Conservation (phyloP, 176 grass and related monocot species). For the Cenchrus purpureus region DNA sequence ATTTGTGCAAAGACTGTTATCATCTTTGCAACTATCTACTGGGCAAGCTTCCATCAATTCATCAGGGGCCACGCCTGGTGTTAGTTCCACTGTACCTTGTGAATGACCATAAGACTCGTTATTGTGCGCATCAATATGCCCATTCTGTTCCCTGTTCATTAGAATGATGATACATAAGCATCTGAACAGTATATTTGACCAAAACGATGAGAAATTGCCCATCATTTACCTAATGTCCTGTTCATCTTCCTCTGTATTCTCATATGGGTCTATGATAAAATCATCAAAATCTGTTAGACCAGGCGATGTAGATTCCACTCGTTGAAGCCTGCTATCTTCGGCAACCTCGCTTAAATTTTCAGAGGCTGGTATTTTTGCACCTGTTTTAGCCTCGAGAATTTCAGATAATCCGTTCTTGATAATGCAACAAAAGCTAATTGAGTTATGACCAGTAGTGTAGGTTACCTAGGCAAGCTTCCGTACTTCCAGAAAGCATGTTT, state of each 20-base stretch:
- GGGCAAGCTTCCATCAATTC: slow-evolving; percentile 36
- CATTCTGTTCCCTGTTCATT: slow-evolving; percentile 41
- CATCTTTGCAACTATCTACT: slow-evolving; percentile 28
- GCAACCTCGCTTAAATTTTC: slow-evolving; percentile 41
- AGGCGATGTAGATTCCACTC: slow-evolving; percentile 48
- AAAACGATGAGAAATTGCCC: slow-evolving; percentile 22
- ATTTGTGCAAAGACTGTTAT: slow-evolving; percentile 37
- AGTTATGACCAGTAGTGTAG: slow-evolving; percentile 12
- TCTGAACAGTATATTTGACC: slow-evolving; percentile 21
- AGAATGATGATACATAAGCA: slow-evolving; percentile 33
- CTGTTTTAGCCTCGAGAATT: slow-evolving; percentile 50
- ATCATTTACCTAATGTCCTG: slow-evolving; percentile 58
- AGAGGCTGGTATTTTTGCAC: slow-evolving; percentile 46
- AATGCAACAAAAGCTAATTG: slow-evolving; percentile 15
- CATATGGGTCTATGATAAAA: slow-evolving; percentile 82
- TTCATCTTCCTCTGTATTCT: slow-evolving; percentile 56
- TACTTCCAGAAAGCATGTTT: slow-evolving; percentile 35
- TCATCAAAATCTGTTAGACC: slow-evolving; percentile 55
- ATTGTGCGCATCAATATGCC: slow-evolving; percentile 36
- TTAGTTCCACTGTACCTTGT: slow-evolving; percentile 35
- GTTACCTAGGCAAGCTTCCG: slow-evolving; percentile 54
- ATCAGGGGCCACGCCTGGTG: slow-evolving; percentile 25
- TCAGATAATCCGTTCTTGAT: slow-evolving; percentile 25
- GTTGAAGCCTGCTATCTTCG: slow-evolving; percentile 27
- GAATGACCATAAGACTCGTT: slow-evolving; percentile 29